Evolutionary conservation across 2,329 filamentous ascomycete genomes (phyloP).

Genomic region (Neopestalotiopsis clavispora): DNA sequence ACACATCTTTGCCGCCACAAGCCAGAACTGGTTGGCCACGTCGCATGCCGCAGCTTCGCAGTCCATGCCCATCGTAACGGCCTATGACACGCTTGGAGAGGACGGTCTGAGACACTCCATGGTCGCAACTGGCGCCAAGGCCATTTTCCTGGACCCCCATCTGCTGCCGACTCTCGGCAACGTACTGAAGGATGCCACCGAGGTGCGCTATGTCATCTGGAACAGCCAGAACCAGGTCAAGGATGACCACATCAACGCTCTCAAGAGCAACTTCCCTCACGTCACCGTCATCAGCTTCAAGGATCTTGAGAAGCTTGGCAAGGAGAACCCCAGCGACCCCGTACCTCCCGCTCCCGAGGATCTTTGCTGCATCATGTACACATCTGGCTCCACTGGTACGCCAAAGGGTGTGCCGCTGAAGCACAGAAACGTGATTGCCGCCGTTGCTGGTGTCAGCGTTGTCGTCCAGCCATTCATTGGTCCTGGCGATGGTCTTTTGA

Average conservation of each 20-base stretch:
- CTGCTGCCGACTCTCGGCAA: conserved; percentile 64
- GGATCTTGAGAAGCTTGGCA: conserved; percentile 54
- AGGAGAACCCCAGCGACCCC: conserved; percentile 70
- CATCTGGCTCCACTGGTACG: conserved; percentile 80
- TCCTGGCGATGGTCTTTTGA: conserved; percentile 77
- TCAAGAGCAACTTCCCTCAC: conserved; percentile 53
- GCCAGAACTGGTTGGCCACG: conserved; percentile 56
- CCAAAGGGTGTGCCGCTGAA: conserved; percentile 82
- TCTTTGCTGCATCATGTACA: conserved; percentile 76
- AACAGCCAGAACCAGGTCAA: conserved; percentile 59
- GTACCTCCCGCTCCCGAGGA: conserved; percentile 74
- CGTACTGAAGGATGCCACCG: conserved; percentile 56
- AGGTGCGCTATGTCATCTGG: conserved; percentile 58
- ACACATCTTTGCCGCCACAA: conserved; percentile 81
- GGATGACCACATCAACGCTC: conserved; percentile 53
- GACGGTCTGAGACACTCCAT: conserved; percentile 75
- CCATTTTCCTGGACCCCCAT: conserved; percentile 77
- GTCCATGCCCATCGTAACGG: conserved; percentile 79
- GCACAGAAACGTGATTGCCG: conserved; percentile 76
- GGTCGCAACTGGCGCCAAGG: conserved; percentile 70
- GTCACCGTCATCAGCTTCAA: conserved; percentile 56
- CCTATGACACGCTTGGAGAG: conserved; percentile 77
- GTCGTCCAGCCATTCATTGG: conserved; percentile 80
- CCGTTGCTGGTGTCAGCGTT: conserved; percentile 77
- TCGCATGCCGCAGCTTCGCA: conserved; percentile 68